phyloP scores from a whole-genome alignment of 1,139 yeast genomes.

The Sugiyamaella paludigena region DNA sequence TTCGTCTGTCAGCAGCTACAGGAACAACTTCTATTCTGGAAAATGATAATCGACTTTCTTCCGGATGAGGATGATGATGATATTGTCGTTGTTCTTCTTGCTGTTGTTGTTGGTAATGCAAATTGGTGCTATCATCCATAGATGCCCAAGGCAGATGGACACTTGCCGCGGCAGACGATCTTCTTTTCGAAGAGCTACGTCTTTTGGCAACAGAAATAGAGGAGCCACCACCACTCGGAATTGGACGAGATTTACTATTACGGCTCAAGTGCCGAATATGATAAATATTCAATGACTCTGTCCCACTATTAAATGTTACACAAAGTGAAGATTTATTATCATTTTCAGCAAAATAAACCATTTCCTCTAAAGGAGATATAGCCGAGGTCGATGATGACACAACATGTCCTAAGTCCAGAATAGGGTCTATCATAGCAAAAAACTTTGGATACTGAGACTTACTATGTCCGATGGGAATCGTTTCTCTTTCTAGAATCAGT shows the following conservation, averaged over 20 bases:
- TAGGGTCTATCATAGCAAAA: constrained; percentile 64
- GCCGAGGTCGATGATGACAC: constrained; percentile 70
- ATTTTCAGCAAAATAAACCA: constrained; percentile 35
- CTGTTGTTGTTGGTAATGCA: background rate
- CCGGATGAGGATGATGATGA: constrained; percentile 14
- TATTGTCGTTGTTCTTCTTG: background rate
- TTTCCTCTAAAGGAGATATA: constrained; percentile 56
- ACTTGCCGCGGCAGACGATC: constrained; percentile 17
- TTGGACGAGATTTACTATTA: constrained; percentile 9
- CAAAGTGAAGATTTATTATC: constrained; percentile 25
- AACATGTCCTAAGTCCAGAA: constrained; percentile 63
- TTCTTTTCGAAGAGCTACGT: constrained; percentile 22
- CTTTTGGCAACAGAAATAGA: constrained; percentile 14
- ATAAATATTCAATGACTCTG: constrained; percentile 24
- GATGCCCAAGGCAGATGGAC: background rate
- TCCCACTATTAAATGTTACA: constrained; percentile 25
- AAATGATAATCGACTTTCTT: constrained; percentile 25
- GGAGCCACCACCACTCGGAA: constrained; percentile 17
- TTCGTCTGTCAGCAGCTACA: constrained; percentile 7
- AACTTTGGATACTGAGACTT: constrained; percentile 42
- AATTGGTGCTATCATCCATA: no score
- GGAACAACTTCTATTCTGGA: constrained; percentile 22
- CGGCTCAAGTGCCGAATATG: constrained; percentile 27
- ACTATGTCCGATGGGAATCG: constrained; percentile 2
- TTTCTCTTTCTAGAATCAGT: constrained; percentile 54